Evolutionary conservation across 768 basidiomycete species (phyloP).

Genomic region (Tricholomella constricta): DNA sequence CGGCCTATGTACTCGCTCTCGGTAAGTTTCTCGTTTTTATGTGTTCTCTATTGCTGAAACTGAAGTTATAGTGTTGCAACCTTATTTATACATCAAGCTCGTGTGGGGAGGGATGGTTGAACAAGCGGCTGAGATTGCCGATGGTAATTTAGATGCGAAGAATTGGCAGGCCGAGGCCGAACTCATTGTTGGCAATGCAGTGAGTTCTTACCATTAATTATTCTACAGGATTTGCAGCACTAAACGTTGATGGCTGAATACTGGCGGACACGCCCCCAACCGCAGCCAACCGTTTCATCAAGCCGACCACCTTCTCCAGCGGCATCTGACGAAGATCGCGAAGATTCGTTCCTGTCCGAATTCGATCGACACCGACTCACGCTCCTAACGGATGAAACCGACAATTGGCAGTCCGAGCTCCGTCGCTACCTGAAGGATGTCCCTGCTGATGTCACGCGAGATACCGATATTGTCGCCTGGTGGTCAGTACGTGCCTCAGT

Average conservation of each 20-base stretch:
- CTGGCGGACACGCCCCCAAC: too few relatives aligned
- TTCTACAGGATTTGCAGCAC: too few relatives aligned
- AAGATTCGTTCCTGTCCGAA: background rate
- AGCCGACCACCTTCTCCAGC: too few relatives aligned
- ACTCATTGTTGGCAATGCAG: constrained; percentile 14
- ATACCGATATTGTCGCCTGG: constrained; percentile 17
- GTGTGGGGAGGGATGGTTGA: constrained; percentile 28
- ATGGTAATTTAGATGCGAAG: constrained; percentile 16
- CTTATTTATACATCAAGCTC: constrained; percentile 29
- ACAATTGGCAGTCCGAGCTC: constrained; percentile 15
- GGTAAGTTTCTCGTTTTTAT: constrained; percentile 18
- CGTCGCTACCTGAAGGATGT: constrained; percentile 15
- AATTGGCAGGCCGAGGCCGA: constrained; percentile 20
- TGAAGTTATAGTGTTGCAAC: constrained; percentile 26
- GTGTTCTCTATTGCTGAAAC: too few relatives aligned
- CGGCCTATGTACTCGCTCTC: constrained; percentile 23
- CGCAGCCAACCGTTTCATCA: too few relatives aligned
- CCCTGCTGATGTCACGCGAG: too few relatives aligned
- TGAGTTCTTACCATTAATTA: background rate
- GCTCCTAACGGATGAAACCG: background rate
- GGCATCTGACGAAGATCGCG: background rate
- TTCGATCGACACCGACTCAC: constrained; percentile 7
- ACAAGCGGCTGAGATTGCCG: constrained; percentile 16
- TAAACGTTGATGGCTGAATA: too few relatives aligned
- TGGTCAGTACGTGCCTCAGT: constrained; percentile 22